Base-by-base conservation (phyloP, 164 flowering plant genomes). In the Nymphaea thermarum region DNA sequence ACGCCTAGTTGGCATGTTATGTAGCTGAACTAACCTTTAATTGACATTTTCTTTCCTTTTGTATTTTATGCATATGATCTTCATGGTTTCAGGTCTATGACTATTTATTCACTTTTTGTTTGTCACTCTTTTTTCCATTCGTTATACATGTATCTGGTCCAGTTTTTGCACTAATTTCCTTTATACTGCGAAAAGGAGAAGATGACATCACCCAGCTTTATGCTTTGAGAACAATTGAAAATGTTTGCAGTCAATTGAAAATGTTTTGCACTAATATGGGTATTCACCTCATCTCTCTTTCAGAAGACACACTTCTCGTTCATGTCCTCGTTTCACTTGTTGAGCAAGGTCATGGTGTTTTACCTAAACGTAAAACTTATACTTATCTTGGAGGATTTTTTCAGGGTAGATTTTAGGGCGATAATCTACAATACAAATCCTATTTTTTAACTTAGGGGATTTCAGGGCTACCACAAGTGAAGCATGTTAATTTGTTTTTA, bases 161-260 rank as follows among this genome's bases (percentile, higher is more conserved):
- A 64, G 68, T 90, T 71, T 81, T 95, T 74, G 85, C 91, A 8
- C 71, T 90, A 76, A 87, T 95, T 7, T 82, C 93, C 57, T 92
- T 97, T 44, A 72, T 90, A 67, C 77, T 95, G 69, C 83, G 96
- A 15, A 90, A 87, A 73, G 99, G 99, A 69, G 97, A 92, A 76
- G 99, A 95, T 82, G 99, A 90, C 78, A 57, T 86, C 44, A 90
- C 96, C 60, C 99, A 95, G 78, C 86, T 92, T 43, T 92, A 92
- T 80, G 99, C 98, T 61, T 79, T 92, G 75, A 85, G 98, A 78
- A 89, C 99, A 44, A 87, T 90, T 65, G 99, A 95, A 71, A 95
- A 95, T 72, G 80, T 92, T 68, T 90, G 90, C 71, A 90, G 99
- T 76, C 99, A 92, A 83, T 97, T 97, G 73, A 89, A 90, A 63